Evolutionary conservation across 805 yeast species (phyloP), one percentile per base, ranked within the genome.

Genomic region (Ogataea chonburiensis): DNA sequence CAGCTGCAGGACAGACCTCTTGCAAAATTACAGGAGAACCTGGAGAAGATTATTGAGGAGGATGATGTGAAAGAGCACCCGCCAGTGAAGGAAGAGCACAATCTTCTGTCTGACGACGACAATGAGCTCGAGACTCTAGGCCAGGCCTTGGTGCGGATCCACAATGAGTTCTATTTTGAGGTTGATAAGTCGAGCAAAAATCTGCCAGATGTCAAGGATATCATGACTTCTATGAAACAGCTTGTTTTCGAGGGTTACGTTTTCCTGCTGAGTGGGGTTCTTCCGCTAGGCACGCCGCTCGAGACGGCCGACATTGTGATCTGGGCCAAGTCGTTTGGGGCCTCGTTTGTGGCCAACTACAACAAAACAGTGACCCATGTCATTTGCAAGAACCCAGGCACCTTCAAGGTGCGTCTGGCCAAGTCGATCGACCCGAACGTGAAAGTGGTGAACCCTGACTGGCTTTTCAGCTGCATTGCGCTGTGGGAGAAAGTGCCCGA

Each of bases 301-400:
- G 80, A 82, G 34, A 64, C 71, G 21, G 93, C 94, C 4, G 96
- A 87, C 55, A 85, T 93, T 28, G 96, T 89, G 2, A 77, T 81
- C 15, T 91, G 98, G 97, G 85, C 91, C 9, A 74, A 75, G 32
- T 86, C 89, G 37, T 91, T 91, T 68, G 98, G 98, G 1, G 97
- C 96, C 0, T 68, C 68, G 2, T 88, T 91, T 6, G 82, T 82
- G 1, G 68, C 79, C 3, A 88, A 86, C 39, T 79, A 84, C 16
- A 69, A 74, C 29, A 75, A 77, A 12, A 66, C 75, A 1, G 89
- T 94, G 3, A 93, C 98, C 0, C 98, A 91, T 60, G 84, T 91
- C 3, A 80, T 91, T 12, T 86, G 96, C 26, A 75, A 81, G 41
- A 81, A 81, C 34, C 78, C 88, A 1, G 79, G 81, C 13, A 93